phyloP scores from a whole-genome alignment of 129 eudicot genomes.

The Saposhnikovia divaricata region DNA sequence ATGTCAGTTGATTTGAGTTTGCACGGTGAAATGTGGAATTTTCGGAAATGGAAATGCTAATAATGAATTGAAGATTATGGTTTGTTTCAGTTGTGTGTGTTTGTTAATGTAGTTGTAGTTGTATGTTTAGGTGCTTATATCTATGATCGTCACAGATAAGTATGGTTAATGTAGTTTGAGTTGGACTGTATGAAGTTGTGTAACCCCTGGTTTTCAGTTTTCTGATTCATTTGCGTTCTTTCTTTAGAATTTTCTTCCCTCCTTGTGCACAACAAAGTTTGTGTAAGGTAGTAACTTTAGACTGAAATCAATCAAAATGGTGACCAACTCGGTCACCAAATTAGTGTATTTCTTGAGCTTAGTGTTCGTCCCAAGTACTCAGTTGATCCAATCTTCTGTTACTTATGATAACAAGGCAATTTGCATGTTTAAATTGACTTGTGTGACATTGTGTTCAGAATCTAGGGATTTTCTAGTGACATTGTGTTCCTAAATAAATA shows the following conservation, averaged over 20 bases:
- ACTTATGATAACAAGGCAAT: slow-evolving; percentile 66
- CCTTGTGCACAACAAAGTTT: neutral
- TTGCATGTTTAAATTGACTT: slow-evolving; percentile 22
- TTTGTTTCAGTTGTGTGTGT: neutral
- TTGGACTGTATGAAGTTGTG: neutral
- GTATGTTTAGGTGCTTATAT: neutral
- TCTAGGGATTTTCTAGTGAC: neutral
- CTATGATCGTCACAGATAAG: neutral
- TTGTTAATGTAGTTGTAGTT: neutral
- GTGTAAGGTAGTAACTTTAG: neutral
- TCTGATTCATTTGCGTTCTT: neutral
- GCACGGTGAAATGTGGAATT: neutral
- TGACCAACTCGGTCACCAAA: slow-evolving; percentile 35
- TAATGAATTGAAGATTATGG: neutral
- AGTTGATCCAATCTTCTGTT: slow-evolving; percentile 35
- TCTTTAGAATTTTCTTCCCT: slow-evolving; percentile 8
- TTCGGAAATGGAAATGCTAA: neutral
- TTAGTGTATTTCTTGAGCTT: slow-evolving; percentile 17
- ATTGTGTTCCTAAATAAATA: neutral
- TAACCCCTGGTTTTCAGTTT: neutral
- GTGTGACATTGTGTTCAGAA: no score
- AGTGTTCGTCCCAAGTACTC: slow-evolving; percentile 19
- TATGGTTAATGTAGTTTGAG: no score
- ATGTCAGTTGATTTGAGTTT: neutral
- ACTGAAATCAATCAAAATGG: slow-evolving; percentile 18